Base-by-base conservation (phyloP, 352 stramenopile genomes). In the Ophiocytium majus region DNA sequence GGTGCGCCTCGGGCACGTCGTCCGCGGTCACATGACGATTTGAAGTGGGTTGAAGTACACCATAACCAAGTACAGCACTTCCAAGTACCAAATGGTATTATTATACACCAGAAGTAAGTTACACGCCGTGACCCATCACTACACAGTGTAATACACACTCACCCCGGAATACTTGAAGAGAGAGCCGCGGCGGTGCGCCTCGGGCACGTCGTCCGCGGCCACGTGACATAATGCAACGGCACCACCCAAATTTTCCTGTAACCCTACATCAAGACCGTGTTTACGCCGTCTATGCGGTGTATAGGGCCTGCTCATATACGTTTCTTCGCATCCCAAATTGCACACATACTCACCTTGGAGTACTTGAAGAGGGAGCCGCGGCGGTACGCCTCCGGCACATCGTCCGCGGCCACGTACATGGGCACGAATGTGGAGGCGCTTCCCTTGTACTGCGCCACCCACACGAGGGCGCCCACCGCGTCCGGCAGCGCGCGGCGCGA, bases 391-490 rank as follows among this genome's bases (percentile, higher is more conserved):
- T 19, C 17, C 17, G 85, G 66, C 17, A 89, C 0, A 31, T 86
- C 86, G 0, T 86, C 88, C 31, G 92, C 87, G 71, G 92, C 89
- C 17, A 95, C 90, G 87, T 95, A 96, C 83, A 98, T 92, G 0
- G 95, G 95, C 17, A 92, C 92, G 90, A 96, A 98, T 17, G 92
- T 91, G 0, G 94, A 94, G 14, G 91, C 90, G 80, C 96, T 92
- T 1, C 94, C 92, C 0, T 94, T 94, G 84, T 97, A 97, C 90
- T 96, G 94, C 17, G 93, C 93, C 85, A 97, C 96, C 92, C 91
- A 93, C 33, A 93, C 82, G 76, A 81, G 78, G 17, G 74, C 82
- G 43, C 82, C 82, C 17, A 88, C 85, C 34, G 78, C 79, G 43
- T 85, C 79, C n/a, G 82, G 80, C 50, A 85, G 64, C 28, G 35